phyloP scores from a whole-genome alignment of 805 yeast genomes.

The Pichia nanzhaoensis region DNA sequence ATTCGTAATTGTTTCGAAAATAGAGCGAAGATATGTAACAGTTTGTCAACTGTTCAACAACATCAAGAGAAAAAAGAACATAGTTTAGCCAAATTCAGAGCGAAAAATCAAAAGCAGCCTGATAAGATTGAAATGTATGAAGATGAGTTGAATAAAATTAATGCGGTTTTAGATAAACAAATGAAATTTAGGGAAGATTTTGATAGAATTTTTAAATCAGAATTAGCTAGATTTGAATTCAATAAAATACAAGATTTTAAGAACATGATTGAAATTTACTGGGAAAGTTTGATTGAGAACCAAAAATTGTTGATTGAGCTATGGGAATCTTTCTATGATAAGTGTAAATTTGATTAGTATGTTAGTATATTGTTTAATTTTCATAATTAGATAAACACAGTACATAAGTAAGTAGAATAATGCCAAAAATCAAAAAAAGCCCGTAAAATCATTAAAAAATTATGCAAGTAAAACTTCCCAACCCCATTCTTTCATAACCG shows the following conservation, averaged over 20 bases:
- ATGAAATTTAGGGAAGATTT: conserved; percentile 58
- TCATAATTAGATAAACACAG: background rate
- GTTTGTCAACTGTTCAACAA: conserved; percentile 39
- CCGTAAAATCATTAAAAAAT: conserved; percentile 3
- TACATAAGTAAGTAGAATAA: background rate
- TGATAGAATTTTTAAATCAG: conserved; percentile 58
- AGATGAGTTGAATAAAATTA: conserved; percentile 51
- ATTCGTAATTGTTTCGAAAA: conserved; percentile 68
- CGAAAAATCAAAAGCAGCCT: conserved; percentile 42
- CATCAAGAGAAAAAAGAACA: conserved; percentile 40
- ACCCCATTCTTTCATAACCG: conserved; percentile 69
- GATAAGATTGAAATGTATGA: conserved; percentile 57
- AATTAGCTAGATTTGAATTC: conserved; percentile 61
- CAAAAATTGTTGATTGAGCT: conserved; percentile 86
- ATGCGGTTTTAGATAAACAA: conserved; percentile 45
- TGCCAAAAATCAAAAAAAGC: background rate
- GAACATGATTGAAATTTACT: conserved; percentile 79
- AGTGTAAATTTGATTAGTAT: conserved; percentile 26
- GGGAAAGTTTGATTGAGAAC: conserved; percentile 85
- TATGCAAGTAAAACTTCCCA: conserved; percentile 63
- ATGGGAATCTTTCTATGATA: conserved; percentile 84
- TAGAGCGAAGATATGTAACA: conserved; percentile 50
- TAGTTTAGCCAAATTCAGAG: conserved; percentile 36
- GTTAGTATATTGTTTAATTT: background rate
- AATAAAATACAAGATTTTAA: conserved; percentile 80